A percentile compares a stretch with the other conserved stretches of the same genome.
phyloP scores from a whole-genome alignment of 225 moss, liverwort and hornwort genomes.

The Polytrichum formosum region DNA sequence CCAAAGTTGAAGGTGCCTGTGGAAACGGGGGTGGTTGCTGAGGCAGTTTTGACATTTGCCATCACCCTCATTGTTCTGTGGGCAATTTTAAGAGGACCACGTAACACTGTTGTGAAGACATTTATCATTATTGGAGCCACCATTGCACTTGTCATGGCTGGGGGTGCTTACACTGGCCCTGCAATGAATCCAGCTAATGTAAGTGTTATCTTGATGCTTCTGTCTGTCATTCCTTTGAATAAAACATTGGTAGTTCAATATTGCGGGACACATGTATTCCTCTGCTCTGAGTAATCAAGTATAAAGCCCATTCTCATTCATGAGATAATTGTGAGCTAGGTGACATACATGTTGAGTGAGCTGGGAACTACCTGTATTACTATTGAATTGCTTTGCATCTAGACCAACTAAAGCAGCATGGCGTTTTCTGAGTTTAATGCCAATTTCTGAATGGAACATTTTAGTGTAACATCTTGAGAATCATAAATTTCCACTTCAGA shows the following conservation, averaged over 20 bases:
- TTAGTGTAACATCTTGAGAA: no score
- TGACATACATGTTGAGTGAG: background rate
- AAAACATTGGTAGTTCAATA: no score
- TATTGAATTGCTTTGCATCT: background rate
- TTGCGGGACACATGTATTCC: no score
- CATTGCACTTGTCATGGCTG: constrained; percentile 44
- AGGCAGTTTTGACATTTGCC: constrained; percentile 58
- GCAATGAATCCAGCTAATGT: constrained; percentile 77
- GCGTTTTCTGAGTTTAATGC: no score
- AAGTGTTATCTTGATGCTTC: constrained; percentile 1
- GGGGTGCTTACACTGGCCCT: constrained; percentile 60
- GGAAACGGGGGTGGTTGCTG: constrained; percentile 47
- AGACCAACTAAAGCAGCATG: no score
- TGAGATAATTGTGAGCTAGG: background rate
- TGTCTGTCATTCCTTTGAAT: background rate
- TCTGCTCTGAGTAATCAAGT: no score
- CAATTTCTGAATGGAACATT: no score
- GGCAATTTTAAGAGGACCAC: constrained; percentile 56
- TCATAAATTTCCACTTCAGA: no score
- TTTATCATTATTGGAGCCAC: constrained; percentile 48
- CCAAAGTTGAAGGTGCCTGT: constrained; percentile 54
- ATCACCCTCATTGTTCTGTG: constrained; percentile 75
- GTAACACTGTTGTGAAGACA: constrained; percentile 49
- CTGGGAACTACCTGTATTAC: no score
- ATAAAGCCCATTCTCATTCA: no score